Evolutionary conservation across 148 eudicot species (phyloP).

Genomic region (Hydrangea macrophylla): DNA sequence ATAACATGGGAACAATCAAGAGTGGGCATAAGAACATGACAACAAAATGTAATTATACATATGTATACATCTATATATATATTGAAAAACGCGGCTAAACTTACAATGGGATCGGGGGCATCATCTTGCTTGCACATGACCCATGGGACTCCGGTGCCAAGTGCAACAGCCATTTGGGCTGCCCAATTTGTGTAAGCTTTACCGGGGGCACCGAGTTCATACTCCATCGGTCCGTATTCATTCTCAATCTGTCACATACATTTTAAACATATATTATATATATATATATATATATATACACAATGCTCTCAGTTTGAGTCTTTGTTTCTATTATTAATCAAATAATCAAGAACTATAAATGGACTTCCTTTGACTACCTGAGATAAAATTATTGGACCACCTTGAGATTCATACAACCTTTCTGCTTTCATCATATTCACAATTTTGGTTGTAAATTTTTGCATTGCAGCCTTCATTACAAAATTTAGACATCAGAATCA

Average conservation of each 20-base stretch:
- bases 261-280: no score
- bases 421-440: constrained; percentile 89
- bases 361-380: constrained; percentile 47
- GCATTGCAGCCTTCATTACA: constrained; percentile 65
- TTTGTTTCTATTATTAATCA: no score
- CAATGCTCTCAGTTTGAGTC: neutral
- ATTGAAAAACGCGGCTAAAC: constrained; percentile 11
- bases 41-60: constrained; percentile 8
- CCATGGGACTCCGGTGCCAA: constrained; percentile 94
- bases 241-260: constrained; percentile 74
- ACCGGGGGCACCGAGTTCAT: constrained; percentile 65
- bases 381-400: constrained; percentile 89
- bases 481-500: neutral
- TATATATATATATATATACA: no score
- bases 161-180: constrained; percentile 80
- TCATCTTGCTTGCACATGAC: constrained; percentile 98
- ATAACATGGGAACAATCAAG: neutral
- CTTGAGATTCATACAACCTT: constrained; percentile 73
- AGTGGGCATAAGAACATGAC: constrained; percentile 15
- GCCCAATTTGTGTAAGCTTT: constrained; percentile 80
- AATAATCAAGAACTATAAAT: neutral
- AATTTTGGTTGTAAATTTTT: constrained; percentile 77
- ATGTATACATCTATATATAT: no score
- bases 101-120: constrained; percentile 93
- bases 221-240: constrained; percentile 85